Percentiles rank a stretch among this genome's conserved stretches.
These are phyloP conservation scores for Acmispon strigosus DNA, from an alignment of 306 rosid genomes.

Conservation along the genomic window DNA sequence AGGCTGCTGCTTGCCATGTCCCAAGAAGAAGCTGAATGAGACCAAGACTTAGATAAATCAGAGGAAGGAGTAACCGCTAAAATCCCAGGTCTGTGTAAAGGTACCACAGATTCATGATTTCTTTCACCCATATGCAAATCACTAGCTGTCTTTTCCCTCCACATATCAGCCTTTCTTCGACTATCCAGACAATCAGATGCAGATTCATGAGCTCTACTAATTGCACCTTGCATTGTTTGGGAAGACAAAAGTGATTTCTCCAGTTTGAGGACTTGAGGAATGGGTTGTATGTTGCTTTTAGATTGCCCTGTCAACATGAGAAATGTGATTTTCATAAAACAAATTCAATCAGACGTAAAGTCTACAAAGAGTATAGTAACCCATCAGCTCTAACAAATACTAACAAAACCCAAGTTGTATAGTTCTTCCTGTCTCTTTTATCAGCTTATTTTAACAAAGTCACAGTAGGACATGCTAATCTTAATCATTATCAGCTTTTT, in stretches of 20 bases:
- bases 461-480: neutral
- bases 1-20: constrained; percentile 53
- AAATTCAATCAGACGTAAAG: neutral
- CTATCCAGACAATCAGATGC: constrained; percentile 34
- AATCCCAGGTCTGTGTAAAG: constrained; percentile 40
- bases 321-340: neutral
- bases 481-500: neutral
- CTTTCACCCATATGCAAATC: constrained; percentile 40
- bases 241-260: constrained; percentile 43
- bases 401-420: neutral
- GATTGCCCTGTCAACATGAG: constrained; percentile 47
- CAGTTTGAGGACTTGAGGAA: constrained; percentile 41
- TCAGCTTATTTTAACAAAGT: neutral
- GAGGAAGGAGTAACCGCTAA: constrained; percentile 37
- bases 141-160: constrained; percentile 53
- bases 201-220: constrained; percentile 40
- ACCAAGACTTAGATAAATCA: constrained; percentile 54
- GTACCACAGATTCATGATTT: constrained; percentile 37
- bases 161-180: constrained; percentile 37
- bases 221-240: constrained; percentile 45
- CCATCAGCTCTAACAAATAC: constrained; percentile 1
- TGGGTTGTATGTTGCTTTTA: constrained; percentile 39
- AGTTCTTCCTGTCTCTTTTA: neutral
- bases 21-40: constrained; percentile 68
- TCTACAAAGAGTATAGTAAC: neutral